Conservation (phyloP, 805 yeast species). For the Starmerella sirachaensis region DNA sequence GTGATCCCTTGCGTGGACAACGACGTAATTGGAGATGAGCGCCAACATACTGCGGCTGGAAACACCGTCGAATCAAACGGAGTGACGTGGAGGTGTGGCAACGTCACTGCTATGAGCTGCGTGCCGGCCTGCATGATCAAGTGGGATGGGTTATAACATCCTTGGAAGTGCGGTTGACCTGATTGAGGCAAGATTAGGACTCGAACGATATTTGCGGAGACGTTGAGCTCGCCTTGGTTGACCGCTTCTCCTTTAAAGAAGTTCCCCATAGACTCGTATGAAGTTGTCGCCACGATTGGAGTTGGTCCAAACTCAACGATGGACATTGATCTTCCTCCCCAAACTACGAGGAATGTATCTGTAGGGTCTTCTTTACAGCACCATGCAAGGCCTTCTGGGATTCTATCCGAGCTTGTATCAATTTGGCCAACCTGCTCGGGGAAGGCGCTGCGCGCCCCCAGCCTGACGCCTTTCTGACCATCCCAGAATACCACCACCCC, state of each 20-base stretch:
- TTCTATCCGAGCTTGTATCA: conserved; percentile 14
- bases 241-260: conserved; percentile 45
- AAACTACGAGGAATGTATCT: conserved; percentile 53
- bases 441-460: conserved; percentile 54
- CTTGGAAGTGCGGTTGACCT: conserved; percentile 38
- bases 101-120: conserved; percentile 10
- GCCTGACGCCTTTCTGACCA: conserved; percentile 56
- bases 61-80: conserved; percentile 47
- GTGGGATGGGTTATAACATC: conserved; percentile 64
- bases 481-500: conserved; percentile 92
- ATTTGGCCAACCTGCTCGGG: conserved; percentile 18
- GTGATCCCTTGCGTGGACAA: conserved; percentile 46
- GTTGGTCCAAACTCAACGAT: conserved; percentile 69
- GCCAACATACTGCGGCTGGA: conserved; percentile 71
- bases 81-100: conserved; percentile 24
- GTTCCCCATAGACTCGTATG: conserved; percentile 70
- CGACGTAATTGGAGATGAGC: conserved; percentile 57
- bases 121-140: conserved; percentile 36
- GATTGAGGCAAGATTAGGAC: conserved; percentile 12
- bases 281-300: conserved; percentile 65
- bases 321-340: conserved; percentile 14
- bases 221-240: conserved; percentile 5
- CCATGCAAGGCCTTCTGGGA: conserved; percentile 43
- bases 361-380: conserved; percentile 70
- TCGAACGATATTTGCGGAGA: conserved; percentile 5